phyloP scores from a whole-genome alignment of 2,329 filamentous ascomycete genomes.

The Parastagonospora nodorum region DNA sequence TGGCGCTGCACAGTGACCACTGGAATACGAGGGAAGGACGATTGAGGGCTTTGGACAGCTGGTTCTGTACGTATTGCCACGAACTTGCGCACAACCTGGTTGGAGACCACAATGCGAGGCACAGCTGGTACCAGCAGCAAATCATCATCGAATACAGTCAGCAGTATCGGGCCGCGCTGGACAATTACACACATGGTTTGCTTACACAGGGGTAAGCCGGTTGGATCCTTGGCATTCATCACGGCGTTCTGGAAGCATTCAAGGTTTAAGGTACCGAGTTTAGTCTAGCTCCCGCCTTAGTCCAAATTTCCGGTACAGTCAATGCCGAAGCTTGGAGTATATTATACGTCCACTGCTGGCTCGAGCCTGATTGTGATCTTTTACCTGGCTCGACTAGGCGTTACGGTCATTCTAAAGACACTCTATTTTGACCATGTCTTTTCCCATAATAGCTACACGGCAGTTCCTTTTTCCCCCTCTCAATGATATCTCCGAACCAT shows the following conservation, averaged over 20 bases:
- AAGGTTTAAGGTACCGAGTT: too few species aligned
- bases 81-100: slow-evolving; percentile 96
- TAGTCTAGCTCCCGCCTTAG: too few species aligned
- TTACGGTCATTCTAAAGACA: too few species aligned
- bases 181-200: slow-evolving; percentile 27
- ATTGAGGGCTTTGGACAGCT: slow-evolving; percentile 68
- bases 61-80: slow-evolving; percentile 95
- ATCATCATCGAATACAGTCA: slow-evolving; percentile 46
- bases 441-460: too few species aligned
- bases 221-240: not conserved
- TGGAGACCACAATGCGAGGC: slow-evolving; percentile 61
- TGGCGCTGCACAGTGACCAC: slow-evolving; percentile 67
- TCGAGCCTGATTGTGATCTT: too few species aligned
- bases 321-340: too few species aligned
- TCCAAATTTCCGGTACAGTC: too few species aligned
- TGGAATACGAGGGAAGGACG: slow-evolving; percentile 35
- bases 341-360: too few species aligned
- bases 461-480: too few species aligned
- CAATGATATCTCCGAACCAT: too few species aligned
- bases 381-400: too few species aligned
- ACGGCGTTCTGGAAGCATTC: not conserved
- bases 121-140: slow-evolving; percentile 46
- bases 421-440: too few species aligned
- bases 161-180: slow-evolving; percentile 33
- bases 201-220: slow-evolving; percentile 6